Base-by-base conservation (phyloP, 331 rosid genomes). In the Malus hybrid region DNA sequence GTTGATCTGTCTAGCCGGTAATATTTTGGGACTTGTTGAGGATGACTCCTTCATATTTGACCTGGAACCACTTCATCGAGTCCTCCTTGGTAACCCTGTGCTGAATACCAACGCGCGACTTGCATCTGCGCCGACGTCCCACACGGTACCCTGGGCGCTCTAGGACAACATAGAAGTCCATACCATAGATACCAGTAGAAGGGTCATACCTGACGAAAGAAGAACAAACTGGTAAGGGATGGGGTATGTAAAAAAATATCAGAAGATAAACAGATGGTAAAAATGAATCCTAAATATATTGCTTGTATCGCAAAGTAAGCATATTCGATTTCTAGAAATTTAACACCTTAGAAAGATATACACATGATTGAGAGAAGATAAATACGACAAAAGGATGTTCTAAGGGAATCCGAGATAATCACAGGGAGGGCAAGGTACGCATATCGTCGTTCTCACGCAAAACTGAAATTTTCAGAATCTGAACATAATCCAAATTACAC, bases 31-130 rank as follows among this genome's bases (percentile, higher is more conserved):
- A 81, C 87, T 90, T 92, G 89, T 92, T 90, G 20, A 92, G 87
- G 65, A 92, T 88, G 31, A 92, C 93, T 15, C 96, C 96, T 80
- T 88, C 97, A 19, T 92, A 92, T 77, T 88, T 92, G 79, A 87
- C 90, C 78, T 90, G 97, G 87, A 92, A 92, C 97, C 96, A 92
- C 82, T 92, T 92, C 96, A 92, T 90, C 12, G 97, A 79, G 66
- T 90, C 96, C 15, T 92, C 97, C 79, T 90, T 92, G 2, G 92
- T 92, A 32, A 92, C 96, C 66, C 96, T 89, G 57, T 92, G 96
- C 74, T 92, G 92, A 76, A 90, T 90, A 42, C 97, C 96, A 76
- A 92, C 91, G 3, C 82, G 80, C 2, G 93, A 65, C 88, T 92
- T 92, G 89, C 96, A 85, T 2, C 90, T 76, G 5, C 92, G 84